These are phyloP conservation scores for Termitomyces sp. DNA, from an alignment of 768 basidiomycete species.

Conservation along the genomic window DNA sequence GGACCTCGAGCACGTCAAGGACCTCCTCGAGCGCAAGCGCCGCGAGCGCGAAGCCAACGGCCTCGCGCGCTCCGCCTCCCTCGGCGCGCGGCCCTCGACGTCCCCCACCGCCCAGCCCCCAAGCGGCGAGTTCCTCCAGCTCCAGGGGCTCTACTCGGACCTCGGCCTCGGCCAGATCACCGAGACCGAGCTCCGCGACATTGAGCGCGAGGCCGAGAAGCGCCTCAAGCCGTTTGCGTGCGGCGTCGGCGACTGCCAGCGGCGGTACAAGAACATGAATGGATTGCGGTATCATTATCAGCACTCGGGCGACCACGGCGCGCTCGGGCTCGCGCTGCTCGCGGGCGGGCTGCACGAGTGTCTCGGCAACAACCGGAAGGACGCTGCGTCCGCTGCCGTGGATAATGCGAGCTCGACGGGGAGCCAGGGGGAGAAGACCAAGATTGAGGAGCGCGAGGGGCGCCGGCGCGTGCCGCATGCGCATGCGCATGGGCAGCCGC, in stretches of 20 bases:
- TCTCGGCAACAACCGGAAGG: constrained; percentile 12
- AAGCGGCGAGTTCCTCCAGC: constrained; percentile 5
- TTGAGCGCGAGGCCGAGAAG: constrained; percentile 81
- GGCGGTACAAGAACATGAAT: constrained; percentile 99
- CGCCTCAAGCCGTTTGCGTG: constrained; percentile 83
- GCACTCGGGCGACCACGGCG: constrained; percentile 93
- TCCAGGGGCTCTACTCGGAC: constrained; percentile 17
- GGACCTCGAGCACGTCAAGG: constrained; percentile 72
- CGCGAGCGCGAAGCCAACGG: constrained; percentile 28
- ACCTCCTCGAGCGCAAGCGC: constrained; percentile 54
- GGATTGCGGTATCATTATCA: constrained; percentile 95
- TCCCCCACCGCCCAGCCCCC: not conserved
- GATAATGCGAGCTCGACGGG: constrained; percentile 10
- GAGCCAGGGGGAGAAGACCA: constrained; percentile 4
- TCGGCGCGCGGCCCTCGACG: constrained; percentile 3
- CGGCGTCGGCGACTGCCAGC: constrained; percentile 77
- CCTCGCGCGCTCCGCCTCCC: constrained; percentile 8
- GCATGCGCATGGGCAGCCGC: not conserved
- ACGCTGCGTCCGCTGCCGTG: not conserved
- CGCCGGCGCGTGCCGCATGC: constrained; percentile 1
- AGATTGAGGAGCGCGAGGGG: constrained; percentile 12
- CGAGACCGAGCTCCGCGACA: constrained; percentile 61
- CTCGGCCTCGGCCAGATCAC: constrained; percentile 42
- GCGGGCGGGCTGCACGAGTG: constrained; percentile 63
- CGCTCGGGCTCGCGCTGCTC: constrained; percentile 78